phyloP scores from a whole-genome alignment of 2,329 filamentous ascomycete species.

The Botryotinia calthae region DNA sequence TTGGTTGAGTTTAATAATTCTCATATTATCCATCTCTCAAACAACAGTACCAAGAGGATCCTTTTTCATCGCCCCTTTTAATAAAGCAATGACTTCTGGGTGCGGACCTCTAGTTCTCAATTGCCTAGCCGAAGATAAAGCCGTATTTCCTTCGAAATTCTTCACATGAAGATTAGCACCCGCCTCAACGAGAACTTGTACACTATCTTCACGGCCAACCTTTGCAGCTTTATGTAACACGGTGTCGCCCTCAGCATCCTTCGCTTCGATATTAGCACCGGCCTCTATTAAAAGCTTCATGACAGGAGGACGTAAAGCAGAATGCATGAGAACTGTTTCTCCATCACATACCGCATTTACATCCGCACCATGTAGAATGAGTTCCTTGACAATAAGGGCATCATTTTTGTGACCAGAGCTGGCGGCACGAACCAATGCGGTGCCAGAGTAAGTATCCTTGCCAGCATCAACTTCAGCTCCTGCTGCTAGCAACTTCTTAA shows the following conservation, averaged over 20 bases:
- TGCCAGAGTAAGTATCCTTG: not conserved
- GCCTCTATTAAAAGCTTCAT: not conserved
- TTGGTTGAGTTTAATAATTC: not conserved
- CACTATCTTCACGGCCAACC: not conserved
- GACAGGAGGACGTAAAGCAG: not conserved
- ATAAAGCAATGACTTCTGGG: constrained; percentile 2
- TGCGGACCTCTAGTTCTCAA: not conserved
- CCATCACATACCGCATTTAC: not conserved
- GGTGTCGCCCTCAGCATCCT: not conserved
- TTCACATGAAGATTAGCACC: not conserved
- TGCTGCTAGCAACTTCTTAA: not conserved
- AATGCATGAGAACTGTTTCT: not conserved
- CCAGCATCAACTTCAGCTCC: constrained; percentile 9
- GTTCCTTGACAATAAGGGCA: not conserved
- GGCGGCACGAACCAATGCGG: not conserved
- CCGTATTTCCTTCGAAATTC: not conserved
- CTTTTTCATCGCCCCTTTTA: not conserved
- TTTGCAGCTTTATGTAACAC: constrained; percentile 1
- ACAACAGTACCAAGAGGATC: not conserved
- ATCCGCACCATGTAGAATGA: not conserved
- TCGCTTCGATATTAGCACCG: not conserved
- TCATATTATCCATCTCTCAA: not conserved
- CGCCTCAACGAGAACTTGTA: not conserved
- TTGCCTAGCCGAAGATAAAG: not conserved
- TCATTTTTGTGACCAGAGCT: not conserved